Evolutionary conservation across 176 grass and related monocot species (phyloP).

Genomic region (Carex littledalei): DNA sequence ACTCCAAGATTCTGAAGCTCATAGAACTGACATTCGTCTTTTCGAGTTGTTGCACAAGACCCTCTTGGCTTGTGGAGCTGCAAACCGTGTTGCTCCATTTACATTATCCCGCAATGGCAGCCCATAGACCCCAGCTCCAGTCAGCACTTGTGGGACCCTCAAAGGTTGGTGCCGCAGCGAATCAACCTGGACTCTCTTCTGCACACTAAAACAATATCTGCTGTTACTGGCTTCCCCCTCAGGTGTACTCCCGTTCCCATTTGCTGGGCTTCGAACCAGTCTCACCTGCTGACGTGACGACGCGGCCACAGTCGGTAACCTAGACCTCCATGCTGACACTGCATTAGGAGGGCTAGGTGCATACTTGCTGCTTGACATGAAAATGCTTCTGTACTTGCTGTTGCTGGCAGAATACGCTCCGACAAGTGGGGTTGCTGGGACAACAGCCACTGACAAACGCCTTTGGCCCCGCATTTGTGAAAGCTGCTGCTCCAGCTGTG

Average conservation of each 20-base stretch:
- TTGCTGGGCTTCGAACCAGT: slow-evolving; percentile 26
- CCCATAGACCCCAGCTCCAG: slow-evolving; percentile 35
- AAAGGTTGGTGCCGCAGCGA: slow-evolving; percentile 22
- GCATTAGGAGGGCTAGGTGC: slow-evolving; percentile 42
- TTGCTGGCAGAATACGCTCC: slow-evolving; percentile 7
- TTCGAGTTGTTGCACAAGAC: slow-evolving; percentile 44
- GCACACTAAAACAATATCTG: slow-evolving; percentile 51
- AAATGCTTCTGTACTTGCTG: slow-evolving; percentile 23
- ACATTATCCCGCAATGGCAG: slow-evolving; percentile 27
- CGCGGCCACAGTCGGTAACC: slow-evolving; percentile 21
- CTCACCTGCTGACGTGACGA: slow-evolving; percentile 31
- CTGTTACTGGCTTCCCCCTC: slow-evolving; percentile 8
- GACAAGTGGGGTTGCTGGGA: slow-evolving; percentile 29
- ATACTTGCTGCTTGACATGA: slow-evolving; percentile 47
- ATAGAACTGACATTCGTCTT: slow-evolving; percentile 61
- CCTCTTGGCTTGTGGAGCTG: slow-evolving; percentile 25
- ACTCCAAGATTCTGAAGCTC: background rate
- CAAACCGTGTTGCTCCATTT: slow-evolving; percentile 16
- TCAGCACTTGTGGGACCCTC: background rate
- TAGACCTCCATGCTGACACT: slow-evolving; percentile 39
- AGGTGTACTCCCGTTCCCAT: background rate
- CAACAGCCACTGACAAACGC: slow-evolving; percentile 33
- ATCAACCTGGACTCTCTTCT: slow-evolving; percentile 38
- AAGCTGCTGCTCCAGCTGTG: slow-evolving; percentile 27
- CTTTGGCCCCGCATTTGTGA: slow-evolving; percentile 32